A percentile compares a stretch with the other conserved stretches of the same genome.
These are phyloP conservation scores for Aspergillus olivimuriae DNA, from an alignment of 495 filamentous ascomycete species.

Conservation along the genomic window DNA sequence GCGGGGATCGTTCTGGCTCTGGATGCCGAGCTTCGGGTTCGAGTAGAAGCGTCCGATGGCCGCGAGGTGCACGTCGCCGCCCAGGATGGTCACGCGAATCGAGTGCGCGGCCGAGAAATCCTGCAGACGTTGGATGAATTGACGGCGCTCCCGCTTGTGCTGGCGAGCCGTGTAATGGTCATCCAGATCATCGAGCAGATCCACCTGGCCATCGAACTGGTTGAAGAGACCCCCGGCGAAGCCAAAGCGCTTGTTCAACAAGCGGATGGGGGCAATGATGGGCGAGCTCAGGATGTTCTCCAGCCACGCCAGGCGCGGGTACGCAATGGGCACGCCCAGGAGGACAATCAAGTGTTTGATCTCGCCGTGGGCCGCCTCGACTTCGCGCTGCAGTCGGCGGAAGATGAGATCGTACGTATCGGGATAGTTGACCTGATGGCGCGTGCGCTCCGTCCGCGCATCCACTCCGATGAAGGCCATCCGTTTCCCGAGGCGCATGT, in stretches of 20 bases:
- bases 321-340: slow-evolving; percentile 89
- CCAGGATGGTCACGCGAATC: slow-evolving; percentile 76
- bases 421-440: slow-evolving; percentile 83
- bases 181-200: slow-evolving; percentile 88
- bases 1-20: slow-evolving; percentile 56
- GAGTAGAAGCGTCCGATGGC: slow-evolving; percentile 73
- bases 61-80: slow-evolving; percentile 73
- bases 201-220: slow-evolving; percentile 82
- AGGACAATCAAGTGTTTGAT: slow-evolving; percentile 82
- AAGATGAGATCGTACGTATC: slow-evolving; percentile 88
- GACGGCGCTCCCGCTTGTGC: slow-evolving; percentile 81
- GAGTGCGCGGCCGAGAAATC: slow-evolving; percentile 61
- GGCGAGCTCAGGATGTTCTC: slow-evolving; percentile 85
- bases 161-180: slow-evolving; percentile 91
- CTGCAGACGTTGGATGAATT: slow-evolving; percentile 69
- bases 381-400: slow-evolving; percentile 55
- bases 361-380: slow-evolving; percentile 51
- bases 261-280: slow-evolving; percentile 74
- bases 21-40: slow-evolving; percentile 54
- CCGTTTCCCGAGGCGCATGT: slow-evolving; percentile 73
- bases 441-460: slow-evolving; percentile 84
- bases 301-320: slow-evolving; percentile 88
- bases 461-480: slow-evolving; percentile 86
- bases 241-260: slow-evolving; percentile 87
- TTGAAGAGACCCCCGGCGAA: slow-evolving; percentile 84